phyloP scores from a whole-genome alignment of 106 monocot genomes.

The Dioscorea zingiberensis region DNA sequence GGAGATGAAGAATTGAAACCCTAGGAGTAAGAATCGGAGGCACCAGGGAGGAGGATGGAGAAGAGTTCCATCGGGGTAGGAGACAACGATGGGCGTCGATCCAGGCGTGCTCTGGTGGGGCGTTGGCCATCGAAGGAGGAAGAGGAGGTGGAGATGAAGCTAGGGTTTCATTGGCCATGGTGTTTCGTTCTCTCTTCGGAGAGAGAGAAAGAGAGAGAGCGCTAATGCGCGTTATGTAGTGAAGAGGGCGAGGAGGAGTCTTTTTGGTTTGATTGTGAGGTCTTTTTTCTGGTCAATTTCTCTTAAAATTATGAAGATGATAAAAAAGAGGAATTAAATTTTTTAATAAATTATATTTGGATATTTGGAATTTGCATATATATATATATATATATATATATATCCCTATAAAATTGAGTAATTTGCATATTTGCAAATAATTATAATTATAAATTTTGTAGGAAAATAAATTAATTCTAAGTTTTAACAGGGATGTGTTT shows the following conservation, averaged over 20 bases:
- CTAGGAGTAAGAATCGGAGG: too few species aligned
- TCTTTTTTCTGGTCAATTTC: neutral
- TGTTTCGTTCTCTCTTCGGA: neutral
- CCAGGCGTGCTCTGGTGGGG: constrained; percentile 34
- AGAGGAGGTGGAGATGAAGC: neutral
- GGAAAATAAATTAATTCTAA: too few species aligned
- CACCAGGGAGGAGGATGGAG: constrained; percentile 38
- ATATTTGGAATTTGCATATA: too few species aligned
- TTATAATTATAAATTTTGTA: too few species aligned
- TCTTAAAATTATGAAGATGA: neutral
- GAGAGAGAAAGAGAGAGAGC: neutral
- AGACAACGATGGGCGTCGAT: constrained; percentile 24
- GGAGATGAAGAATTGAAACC: neutral
- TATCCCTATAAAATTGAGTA: too few species aligned
- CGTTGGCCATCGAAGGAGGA: constrained; percentile 36
- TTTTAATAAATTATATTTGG: too few species aligned
- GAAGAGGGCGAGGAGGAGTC: too few species aligned
- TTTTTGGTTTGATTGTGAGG: neutral
- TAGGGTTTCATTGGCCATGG: constrained; percentile 2
- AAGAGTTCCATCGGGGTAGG: constrained; percentile 22
- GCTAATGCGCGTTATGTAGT: neutral
- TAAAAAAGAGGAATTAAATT: neutral
- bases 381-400: too few species aligned
- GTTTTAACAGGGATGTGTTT: too few species aligned
- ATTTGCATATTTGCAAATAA: too few species aligned